Base-by-base conservation (phyloP, 257 asterid genomes). In the Nicotiana benthamiana region DNA sequence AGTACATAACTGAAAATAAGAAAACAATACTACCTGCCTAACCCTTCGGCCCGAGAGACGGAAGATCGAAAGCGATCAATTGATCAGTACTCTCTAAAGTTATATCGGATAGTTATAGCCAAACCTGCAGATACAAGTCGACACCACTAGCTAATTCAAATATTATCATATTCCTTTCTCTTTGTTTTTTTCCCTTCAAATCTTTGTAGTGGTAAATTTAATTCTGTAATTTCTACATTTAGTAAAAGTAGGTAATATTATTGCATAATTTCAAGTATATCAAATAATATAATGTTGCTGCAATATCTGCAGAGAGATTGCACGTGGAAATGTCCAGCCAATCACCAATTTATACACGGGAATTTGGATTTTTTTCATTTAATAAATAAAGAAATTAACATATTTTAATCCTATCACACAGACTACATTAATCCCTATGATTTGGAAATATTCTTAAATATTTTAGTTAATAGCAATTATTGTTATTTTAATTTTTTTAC, bases 251-350 rank as follows among this genome's bases (percentile, higher is more conserved):
- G 30, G 27, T 9, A 56, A 57, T 53, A 53, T n/a, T 57, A 4
- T 20, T 1, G 63, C 4, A 1, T 26, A 75, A 53, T 62, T 80
- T 17, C 20, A 22, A 1, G 51, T 34, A 3, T 79, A 32, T 40
- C 11, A 40, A 40, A 40, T 40, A 40, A 40, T 40, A 40, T 40
- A 40, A 40, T 8, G 48, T 40, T 40, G 48, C 43, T 6, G 43
- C 62, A 51, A 62, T 74, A 79, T 80, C 79, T 66, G 34, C 84
- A 56, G 27, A 34, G 46, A 34, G 77, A 72, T 57, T 22, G 76
- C 80, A 80, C 80, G 59, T 67, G 86, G 84, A 80, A 40, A 28
- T 22, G 54, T 75, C 72, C 72, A 60, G 36, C 24, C 64, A 59
- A 4, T 59, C 9, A 28, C 56, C 15, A 59, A n/a, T 9, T 56